These are phyloP conservation scores for Pestalotiopsis sp. DNA, from an alignment of 2,329 filamentous ascomycete species.

Conservation along the genomic window DNA sequence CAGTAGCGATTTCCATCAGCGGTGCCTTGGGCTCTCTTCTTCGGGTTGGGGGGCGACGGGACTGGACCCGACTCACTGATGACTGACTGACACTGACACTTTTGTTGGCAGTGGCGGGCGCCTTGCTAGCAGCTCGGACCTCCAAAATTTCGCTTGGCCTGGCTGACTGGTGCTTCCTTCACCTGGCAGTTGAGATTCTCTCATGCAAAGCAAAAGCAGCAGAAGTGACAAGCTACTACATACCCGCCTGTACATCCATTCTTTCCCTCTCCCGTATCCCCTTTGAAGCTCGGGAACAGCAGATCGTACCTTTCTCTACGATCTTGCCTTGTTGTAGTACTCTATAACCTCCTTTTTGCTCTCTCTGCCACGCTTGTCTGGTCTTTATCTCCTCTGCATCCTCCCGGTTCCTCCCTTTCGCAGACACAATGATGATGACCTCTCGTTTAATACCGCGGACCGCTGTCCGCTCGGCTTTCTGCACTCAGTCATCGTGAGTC, in stretches of 20 bases:
- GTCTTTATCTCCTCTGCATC: slow-evolving; percentile 4
- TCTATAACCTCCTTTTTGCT: neutral
- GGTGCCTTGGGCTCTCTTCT: neutral
- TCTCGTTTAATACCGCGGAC: slow-evolving; percentile 63
- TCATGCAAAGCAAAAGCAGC: slow-evolving; percentile 2
- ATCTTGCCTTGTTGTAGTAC: slow-evolving; percentile 14
- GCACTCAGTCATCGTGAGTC: slow-evolving; percentile 52
- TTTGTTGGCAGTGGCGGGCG: neutral
- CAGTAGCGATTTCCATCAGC: neutral
- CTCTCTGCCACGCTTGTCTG: neutral
- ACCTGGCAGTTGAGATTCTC: neutral
- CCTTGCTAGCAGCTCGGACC: slow-evolving; percentile 18
- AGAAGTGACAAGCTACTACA: neutral
- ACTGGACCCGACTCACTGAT: neutral
- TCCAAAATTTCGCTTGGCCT: slow-evolving; percentile 21
- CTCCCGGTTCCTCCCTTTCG: slow-evolving; percentile 18
- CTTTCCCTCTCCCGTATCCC: too few species aligned
- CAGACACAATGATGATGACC: slow-evolving; percentile 59
- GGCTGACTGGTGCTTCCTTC: neutral
- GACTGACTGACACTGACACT: neutral
- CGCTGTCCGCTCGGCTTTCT: slow-evolving; percentile 59
- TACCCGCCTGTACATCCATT: too few species aligned
- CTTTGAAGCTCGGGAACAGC: neutral
- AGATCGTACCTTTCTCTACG: neutral
- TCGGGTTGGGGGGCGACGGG: neutral